Evolutionary conservation across 225 moss, liverwort and hornwort species (phyloP).

Genomic region (Takakia lepidozioides): DNA sequence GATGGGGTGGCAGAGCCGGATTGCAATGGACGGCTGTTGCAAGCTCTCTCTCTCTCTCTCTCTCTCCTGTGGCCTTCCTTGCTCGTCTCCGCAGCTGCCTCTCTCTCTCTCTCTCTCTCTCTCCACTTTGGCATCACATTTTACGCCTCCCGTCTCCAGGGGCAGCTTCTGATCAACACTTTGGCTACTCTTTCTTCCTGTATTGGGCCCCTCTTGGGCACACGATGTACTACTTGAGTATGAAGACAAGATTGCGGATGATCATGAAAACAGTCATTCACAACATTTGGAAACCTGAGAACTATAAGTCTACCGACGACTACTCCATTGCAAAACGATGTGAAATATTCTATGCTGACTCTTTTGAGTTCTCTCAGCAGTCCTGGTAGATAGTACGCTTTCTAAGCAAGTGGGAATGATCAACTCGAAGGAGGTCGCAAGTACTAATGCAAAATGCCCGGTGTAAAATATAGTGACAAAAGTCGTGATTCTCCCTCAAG

Average conservation of each 20-base stretch:
- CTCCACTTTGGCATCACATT: neutral
- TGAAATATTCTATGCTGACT: neutral
- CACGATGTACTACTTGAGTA: no score
- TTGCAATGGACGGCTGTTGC: conserved; percentile 20
- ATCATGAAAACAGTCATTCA: no score
- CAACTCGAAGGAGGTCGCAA: neutral
- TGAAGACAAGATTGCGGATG: no score
- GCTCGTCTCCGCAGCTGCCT: neutral
- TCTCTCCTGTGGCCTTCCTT: no score
- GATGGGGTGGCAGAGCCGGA: conserved; percentile 8
- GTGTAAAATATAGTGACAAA: conserved; percentile 2
- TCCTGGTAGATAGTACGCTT: no score
- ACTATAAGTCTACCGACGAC: no score
- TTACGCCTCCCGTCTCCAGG: neutral
- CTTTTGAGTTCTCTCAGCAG: neutral
- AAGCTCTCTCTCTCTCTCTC: neutral
- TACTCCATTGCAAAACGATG: neutral
- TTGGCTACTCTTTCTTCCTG: no score
- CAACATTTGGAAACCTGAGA: no score
- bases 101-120: neutral
- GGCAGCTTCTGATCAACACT: no score
- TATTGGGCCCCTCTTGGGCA: no score
- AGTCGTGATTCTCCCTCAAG: conserved; percentile 1
- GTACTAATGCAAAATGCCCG: conserved; percentile 25
- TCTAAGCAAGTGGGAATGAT: no score